phyloP scores from a whole-genome alignment of 352 stramenopile genomes.

The Peronospora farinosa region DNA sequence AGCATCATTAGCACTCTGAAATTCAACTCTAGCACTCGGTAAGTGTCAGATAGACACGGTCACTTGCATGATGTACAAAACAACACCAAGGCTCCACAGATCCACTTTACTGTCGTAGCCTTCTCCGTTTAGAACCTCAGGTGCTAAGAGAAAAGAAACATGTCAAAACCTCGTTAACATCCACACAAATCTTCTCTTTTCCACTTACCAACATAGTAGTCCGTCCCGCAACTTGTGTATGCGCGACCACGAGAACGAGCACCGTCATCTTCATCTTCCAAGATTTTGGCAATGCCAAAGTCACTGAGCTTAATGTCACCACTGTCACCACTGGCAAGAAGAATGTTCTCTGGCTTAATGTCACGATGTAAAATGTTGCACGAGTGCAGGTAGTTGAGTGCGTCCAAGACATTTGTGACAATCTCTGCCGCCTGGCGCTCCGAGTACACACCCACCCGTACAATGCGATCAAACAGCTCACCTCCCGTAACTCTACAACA shows the following conservation, averaged over 20 bases:
- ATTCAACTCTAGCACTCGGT: background rate
- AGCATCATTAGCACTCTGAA: background rate
- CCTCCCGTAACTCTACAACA: conserved; percentile 63
- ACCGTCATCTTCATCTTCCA: conserved; percentile 74
- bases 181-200: background rate
- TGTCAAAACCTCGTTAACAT: conserved; percentile 3
- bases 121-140: conserved; percentile 80
- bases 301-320: conserved; percentile 76
- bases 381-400: conserved; percentile 69
- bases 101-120: conserved; percentile 86
- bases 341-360: conserved; percentile 82
- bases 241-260: conserved; percentile 58
- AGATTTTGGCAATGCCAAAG: conserved; percentile 80
- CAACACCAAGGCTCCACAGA: conserved; percentile 79
- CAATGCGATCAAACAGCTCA: conserved; percentile 81
- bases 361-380: conserved; percentile 80
- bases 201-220: conserved; percentile 79
- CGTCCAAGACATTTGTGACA: conserved; percentile 62
- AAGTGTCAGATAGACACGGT: background rate
- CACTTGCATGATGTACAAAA: conserved; percentile 84
- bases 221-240: conserved; percentile 84
- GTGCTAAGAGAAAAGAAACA: conserved; percentile 26
- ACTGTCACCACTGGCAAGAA: conserved; percentile 68
- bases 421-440: conserved; percentile 74
- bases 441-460: conserved; percentile 75